Percentiles rank a stretch among this genome's conserved stretches.
phyloP scores from a whole-genome alignment of 2,329 filamentous ascomycete genomes.

The Dichotomopilus funicola region DNA sequence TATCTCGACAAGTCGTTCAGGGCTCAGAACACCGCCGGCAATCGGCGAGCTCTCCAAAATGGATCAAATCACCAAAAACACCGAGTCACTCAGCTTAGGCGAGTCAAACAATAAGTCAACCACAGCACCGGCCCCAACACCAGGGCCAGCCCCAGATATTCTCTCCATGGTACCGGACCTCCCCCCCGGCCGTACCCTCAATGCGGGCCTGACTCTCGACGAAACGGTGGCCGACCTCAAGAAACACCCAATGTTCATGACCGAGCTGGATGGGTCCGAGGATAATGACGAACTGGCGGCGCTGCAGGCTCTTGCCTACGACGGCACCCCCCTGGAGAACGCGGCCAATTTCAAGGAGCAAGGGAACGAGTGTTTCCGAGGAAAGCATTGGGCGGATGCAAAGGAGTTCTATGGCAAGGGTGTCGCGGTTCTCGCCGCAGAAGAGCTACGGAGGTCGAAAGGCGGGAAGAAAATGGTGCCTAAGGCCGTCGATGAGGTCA shows the following conservation, averaged over 20 bases:
- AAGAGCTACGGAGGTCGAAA: slow-evolving; percentile 44
- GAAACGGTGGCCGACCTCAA: slow-evolving; percentile 53
- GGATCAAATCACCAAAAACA: slow-evolving; percentile 13
- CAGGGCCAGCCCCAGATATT: slow-evolving; percentile 3
- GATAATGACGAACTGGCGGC: slow-evolving; percentile 83
- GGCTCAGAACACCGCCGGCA: not conserved
- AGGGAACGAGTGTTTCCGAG: slow-evolving; percentile 80
- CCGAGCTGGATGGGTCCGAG: slow-evolving; percentile 61
- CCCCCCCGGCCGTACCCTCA: slow-evolving; percentile 38
- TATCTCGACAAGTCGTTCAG: not conserved
- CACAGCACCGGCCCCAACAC: too few relatives aligned
- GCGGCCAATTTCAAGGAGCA: slow-evolving; percentile 80
- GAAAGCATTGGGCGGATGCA: slow-evolving; percentile 70
- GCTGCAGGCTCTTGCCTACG: slow-evolving; percentile 82
- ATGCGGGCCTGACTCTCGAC: slow-evolving; percentile 43
- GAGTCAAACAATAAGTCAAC: slow-evolving; percentile 5
- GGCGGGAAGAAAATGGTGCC: slow-evolving; percentile 10
- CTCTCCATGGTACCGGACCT: slow-evolving; percentile 33
- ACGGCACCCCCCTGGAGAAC: slow-evolving; percentile 81
- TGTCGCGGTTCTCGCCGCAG: slow-evolving; percentile 61
- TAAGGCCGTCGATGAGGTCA: slow-evolving; percentile 5
- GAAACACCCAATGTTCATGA: slow-evolving; percentile 87
- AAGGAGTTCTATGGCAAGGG: slow-evolving; percentile 89
- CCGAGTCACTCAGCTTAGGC: slow-evolving; percentile 11
- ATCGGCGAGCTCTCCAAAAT: not conserved